phyloP scores from a whole-genome alignment of 768 basidiomycete species.

The Termitomyces sp. region DNA sequence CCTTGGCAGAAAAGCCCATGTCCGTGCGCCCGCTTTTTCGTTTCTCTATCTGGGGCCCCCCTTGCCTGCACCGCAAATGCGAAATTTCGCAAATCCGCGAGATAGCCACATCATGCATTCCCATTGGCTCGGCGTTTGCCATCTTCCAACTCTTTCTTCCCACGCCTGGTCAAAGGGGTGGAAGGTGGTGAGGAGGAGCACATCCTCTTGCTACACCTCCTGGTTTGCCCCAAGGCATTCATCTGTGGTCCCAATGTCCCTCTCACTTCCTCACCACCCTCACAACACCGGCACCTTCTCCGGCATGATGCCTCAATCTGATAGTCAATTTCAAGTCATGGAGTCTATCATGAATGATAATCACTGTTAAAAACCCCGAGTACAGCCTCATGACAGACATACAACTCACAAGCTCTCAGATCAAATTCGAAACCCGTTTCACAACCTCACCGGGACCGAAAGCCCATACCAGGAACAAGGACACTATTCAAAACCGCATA shows the following conservation, averaged over 20 bases:
- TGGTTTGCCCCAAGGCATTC: too few relatives aligned
- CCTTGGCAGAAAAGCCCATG: conserved; percentile 22
- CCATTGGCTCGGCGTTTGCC: conserved; percentile 37
- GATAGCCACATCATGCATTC: conserved; percentile 16
- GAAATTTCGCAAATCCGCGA: conserved; percentile 20
- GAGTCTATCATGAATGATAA: not conserved
- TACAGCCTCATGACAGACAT: too few relatives aligned
- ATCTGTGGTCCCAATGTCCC: not conserved
- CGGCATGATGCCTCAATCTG: not conserved
- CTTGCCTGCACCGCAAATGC: conserved; percentile 6
- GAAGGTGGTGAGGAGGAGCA: conserved; percentile 4
- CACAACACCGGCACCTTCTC: not conserved
- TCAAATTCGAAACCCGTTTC: too few relatives aligned
- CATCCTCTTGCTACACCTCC: too few relatives aligned
- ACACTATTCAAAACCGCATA: too few relatives aligned
- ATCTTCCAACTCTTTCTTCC: conserved; percentile 26
- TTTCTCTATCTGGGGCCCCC: conserved; percentile 2
- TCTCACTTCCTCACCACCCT: not conserved
- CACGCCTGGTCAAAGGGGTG: too few relatives aligned
- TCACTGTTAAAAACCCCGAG: too few relatives aligned
- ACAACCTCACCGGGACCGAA: too few relatives aligned
- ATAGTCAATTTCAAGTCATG: not conserved
- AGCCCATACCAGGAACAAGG: too few relatives aligned
- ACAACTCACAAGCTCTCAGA: too few relatives aligned
- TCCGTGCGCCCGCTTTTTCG: conserved; percentile 20